A percentile compares a stretch with the other conserved stretches of the same genome.
Conservation (phyloP, 1,284 basidiomycete species). For the Ceratobasidium theobromae region DNA sequence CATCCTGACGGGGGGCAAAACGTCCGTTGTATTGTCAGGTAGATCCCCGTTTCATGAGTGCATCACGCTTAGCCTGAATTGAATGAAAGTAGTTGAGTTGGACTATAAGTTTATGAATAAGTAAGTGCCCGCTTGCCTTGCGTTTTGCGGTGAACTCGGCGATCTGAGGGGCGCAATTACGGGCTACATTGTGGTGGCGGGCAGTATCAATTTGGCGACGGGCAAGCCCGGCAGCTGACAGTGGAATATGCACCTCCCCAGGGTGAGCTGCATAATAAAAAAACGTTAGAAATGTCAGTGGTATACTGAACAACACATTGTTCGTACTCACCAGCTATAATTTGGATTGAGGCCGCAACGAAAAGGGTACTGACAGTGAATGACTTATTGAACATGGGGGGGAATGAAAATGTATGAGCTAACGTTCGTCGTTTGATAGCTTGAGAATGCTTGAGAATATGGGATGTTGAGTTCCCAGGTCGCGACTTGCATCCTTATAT, state of each 20-base stretch:
- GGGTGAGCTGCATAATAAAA: not conserved
- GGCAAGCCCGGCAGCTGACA: not conserved
- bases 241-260: not conserved
- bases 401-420: too few species aligned
- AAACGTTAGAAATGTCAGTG: too few species aligned
- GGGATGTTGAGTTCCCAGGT: too few species aligned
- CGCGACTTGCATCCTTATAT: too few species aligned
- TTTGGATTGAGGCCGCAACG: too few species aligned
- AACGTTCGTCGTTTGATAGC: too few species aligned
- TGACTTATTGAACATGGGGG: too few species aligned
- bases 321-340: too few species aligned
- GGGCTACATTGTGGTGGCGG: not conserved
- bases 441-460: too few species aligned
- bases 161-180: constrained; percentile 1
- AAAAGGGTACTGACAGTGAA: too few species aligned
- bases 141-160: not conserved
- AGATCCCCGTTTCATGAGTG: not conserved
- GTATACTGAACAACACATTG: too few species aligned
- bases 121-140: not conserved
- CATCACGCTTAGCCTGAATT: not conserved
- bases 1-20: not conserved
- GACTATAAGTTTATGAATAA: not conserved
- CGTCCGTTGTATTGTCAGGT: not conserved
- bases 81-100: not conserved
- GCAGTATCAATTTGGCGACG: not conserved